Conservation (phyloP, 2,329 filamentous ascomycete genomes). For the Fusarium sp. region DNA sequence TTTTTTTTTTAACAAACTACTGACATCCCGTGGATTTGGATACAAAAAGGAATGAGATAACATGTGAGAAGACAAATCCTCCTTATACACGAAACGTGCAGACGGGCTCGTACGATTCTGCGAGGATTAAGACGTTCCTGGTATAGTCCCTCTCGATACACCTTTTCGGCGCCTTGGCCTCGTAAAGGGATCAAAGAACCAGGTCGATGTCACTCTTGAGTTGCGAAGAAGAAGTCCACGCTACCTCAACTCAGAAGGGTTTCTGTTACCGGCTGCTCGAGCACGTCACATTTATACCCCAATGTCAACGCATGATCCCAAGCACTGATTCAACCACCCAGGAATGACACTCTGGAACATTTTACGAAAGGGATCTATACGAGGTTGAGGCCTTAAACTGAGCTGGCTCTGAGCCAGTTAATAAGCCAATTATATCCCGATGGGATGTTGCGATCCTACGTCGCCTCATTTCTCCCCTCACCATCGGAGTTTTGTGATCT, state of each 20-base stretch:
- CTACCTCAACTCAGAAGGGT: not conserved
- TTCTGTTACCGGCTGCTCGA: not conserved
- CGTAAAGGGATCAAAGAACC: not conserved
- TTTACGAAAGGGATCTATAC: not conserved
- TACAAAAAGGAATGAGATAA: not conserved
- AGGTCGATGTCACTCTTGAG: accelerated
- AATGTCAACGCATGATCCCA: not conserved
- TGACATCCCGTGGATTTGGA: not conserved
- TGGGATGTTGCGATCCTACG: not conserved
- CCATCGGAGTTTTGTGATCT: not conserved
- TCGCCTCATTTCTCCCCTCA: not conserved
- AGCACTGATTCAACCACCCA: not conserved
- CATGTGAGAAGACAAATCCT: not conserved
- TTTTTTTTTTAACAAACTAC: too few relatives aligned
- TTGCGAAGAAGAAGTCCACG: not conserved
- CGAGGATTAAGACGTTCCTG: not conserved
- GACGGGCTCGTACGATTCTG: not conserved
- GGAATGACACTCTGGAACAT: not conserved
- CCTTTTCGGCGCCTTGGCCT: not conserved
- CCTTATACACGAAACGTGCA: not conserved
- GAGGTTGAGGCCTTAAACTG: not conserved
- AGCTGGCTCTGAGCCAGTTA: not conserved
- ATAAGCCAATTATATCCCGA: not conserved
- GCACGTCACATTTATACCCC: not conserved
- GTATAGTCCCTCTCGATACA: not conserved